Evolutionary conservation across 208 protist genomes (phyloP), one percentile per base, ranked within the genome.

Genomic region (Tritrichomonas foetus): DNA sequence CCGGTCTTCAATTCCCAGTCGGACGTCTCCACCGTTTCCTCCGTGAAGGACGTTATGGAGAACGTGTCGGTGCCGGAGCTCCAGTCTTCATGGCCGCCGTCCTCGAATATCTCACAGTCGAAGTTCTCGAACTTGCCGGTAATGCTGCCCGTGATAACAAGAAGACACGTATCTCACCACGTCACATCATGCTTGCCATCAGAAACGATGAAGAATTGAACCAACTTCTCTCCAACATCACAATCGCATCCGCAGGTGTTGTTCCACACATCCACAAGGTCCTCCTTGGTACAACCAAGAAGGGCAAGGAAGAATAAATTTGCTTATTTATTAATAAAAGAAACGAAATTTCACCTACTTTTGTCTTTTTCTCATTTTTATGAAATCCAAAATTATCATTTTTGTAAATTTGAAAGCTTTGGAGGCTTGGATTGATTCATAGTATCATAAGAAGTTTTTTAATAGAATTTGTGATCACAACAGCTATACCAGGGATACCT

Each of bases 1-100:
- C 98, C 27, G 98, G 98, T 61, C 97, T 99, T 64, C 97, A 98
- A 96, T 99, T 99, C 97, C 98, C 98, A 74, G 98, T 99, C 41
- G 98, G 98, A 95, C 97, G 98, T 96, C 96, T 99, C 64, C 98
- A 98, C 95, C 96, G 97, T 93, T 96, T 98, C 94, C 96, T 99
- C 89, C 96, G 97, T 95, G 96, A 98, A 84, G 94, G 94, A n/a
- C 94, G 92, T 61, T 95, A 95, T 80, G 94, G 98, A 57, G 95
- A 97, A 95, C 97, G 98, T 95, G 96, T 99, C 93, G 98, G 98
- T 96, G 97, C 97, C 57, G 98, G 97, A 92, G 98, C 98, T 74
- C 98, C 99, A 80, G 98, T 99, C 66, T 99, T 99, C 97, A 96
- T 99, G 93, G 97, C 98, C 5, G 98, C 99, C 61, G 98, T 99